phyloP scores from a whole-genome alignment of 1,139 yeast genomes.

The Waltiozyma sp. region DNA sequence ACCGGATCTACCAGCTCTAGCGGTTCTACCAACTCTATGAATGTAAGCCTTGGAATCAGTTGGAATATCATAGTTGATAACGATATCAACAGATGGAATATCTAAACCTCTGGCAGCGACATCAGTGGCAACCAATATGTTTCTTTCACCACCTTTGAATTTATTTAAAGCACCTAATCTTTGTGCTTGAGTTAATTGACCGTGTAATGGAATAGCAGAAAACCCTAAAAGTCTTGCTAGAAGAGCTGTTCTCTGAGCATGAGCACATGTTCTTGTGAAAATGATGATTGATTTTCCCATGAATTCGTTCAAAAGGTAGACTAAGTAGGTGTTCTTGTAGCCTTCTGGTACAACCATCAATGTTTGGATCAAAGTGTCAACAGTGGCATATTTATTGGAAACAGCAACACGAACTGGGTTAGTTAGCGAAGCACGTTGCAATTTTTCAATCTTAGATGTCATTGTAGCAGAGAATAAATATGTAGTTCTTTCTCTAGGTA shows the following conservation, averaged over 20 bases:
- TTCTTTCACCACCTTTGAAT: slow-evolving; percentile 76
- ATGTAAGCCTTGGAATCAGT: slow-evolving; percentile 97
- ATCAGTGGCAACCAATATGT: slow-evolving; percentile 88
- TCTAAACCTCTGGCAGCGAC: slow-evolving; percentile 98
- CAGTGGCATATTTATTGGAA: slow-evolving; percentile 81
- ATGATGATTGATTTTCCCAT: slow-evolving; percentile 83
- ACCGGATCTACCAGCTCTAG: slow-evolving; percentile 95
- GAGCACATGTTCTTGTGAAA: slow-evolving; percentile 92
- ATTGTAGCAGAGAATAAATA: slow-evolving; percentile 92
- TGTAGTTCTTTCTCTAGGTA: slow-evolving; percentile 81
- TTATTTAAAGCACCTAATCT: slow-evolving; percentile 88
- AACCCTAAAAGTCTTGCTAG: slow-evolving; percentile 76
- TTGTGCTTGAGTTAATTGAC: slow-evolving; percentile 86
- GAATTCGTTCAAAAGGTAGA: slow-evolving; percentile 71
- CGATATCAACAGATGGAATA: slow-evolving; percentile 90
- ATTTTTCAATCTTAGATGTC: slow-evolving; percentile 88
- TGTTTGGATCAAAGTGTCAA: slow-evolving; percentile 80
- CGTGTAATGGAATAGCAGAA: slow-evolving; percentile 87
- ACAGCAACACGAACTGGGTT: slow-evolving; percentile 92
- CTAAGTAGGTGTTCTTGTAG: slow-evolving; percentile 76
- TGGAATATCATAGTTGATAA: slow-evolving; percentile 89
- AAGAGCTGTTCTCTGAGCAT: slow-evolving; percentile 82
- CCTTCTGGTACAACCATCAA: slow-evolving; percentile 91
- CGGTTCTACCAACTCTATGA: slow-evolving; percentile 96
- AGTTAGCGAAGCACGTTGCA: slow-evolving; percentile 83